phyloP scores from a whole-genome alignment of 2,329 filamentous ascomycete species.

The Monascus ruber region DNA sequence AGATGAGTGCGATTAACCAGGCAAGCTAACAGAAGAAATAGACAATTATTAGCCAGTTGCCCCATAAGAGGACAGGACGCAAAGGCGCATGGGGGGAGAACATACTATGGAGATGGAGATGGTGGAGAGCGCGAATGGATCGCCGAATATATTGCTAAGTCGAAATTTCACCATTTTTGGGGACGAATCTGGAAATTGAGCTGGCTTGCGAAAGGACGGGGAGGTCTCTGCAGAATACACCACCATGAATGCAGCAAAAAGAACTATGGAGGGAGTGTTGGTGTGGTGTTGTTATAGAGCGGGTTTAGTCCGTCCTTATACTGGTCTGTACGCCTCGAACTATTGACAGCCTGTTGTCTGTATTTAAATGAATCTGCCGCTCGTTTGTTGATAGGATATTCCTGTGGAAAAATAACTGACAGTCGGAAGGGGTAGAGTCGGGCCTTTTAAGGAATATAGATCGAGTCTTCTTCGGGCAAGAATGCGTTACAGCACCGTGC shows the following conservation, averaged over 20 bases:
- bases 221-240: conserved; percentile 9
- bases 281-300: neutral
- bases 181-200: conserved; percentile 8
- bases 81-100: conserved; percentile 10
- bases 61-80: neutral
- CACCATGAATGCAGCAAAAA: conserved; percentile 10
- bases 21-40: conserved; percentile 54
- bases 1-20: conserved; percentile 87
- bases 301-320: neutral
- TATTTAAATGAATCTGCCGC: too few relatives aligned
- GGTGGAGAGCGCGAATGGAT: conserved; percentile 91
- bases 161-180: conserved; percentile 48
- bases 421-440: too few relatives aligned
- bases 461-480: too few relatives aligned
- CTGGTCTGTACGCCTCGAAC: too few relatives aligned
- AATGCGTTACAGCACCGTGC: too few relatives aligned
- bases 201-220: conserved; percentile 11
- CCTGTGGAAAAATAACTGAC: too few relatives aligned
- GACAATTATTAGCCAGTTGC: conserved; percentile 1
- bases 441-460: too few relatives aligned
- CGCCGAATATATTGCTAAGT: conserved; percentile 82
- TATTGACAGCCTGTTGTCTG: too few relatives aligned
- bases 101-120: conserved; percentile 83
- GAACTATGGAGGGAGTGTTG: neutral
- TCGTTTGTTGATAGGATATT: too few relatives aligned